Base-by-base conservation (phyloP, 2,329 filamentous ascomycete species). In the Colletotrichum sansevieriae region DNA sequence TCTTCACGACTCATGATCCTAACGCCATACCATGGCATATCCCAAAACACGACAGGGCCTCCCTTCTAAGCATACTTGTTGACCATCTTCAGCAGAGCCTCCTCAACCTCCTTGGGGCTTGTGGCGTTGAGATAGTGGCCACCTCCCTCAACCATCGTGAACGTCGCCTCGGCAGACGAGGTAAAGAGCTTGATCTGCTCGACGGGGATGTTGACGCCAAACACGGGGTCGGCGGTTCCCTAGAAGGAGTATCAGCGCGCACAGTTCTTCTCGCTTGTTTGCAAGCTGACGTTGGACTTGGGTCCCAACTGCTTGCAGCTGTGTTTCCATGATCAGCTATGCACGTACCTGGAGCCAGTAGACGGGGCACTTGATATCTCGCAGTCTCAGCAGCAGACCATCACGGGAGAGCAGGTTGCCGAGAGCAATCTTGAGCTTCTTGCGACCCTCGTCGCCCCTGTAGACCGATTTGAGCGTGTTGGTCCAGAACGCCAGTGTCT, bases 141-240 rank as follows among this genome's bases (percentile, higher is more conserved):
- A 2, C 81, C 85, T 0, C 79, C 81, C 49, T 84, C 78, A 1
- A 87, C 72, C 55, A 82, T 74, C 0, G 77, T 78, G 33, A 87
- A 70, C 6, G 79, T 83, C 6, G 81, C 80, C 70, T 84, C 81
- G 9, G 78, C 77, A 3, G 84, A 80, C 0, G 77, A 77, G 0
- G 80, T 84, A 71, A 87, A 87, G 8, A 85, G 75, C 74, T 85
- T 81, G 70, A 87, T 85, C 33, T 87, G 83, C 73, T 86, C 83
- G 10, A 74, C 71, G 0, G 83, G 80, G 18, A 84, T 74, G 3
- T 70, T 73, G 2, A 75, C 74, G 4, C 80, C 77, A 71, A 81
- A 87, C 0, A 83, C 80, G 0, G 76, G 77, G 70, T 87, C 85
- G 2, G 78, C 77, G 2, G 80, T 80, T 15, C 84, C 84, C 84